Base-by-base conservation (phyloP, 805 yeast species). In the Barnettozyma sucrosica region DNA sequence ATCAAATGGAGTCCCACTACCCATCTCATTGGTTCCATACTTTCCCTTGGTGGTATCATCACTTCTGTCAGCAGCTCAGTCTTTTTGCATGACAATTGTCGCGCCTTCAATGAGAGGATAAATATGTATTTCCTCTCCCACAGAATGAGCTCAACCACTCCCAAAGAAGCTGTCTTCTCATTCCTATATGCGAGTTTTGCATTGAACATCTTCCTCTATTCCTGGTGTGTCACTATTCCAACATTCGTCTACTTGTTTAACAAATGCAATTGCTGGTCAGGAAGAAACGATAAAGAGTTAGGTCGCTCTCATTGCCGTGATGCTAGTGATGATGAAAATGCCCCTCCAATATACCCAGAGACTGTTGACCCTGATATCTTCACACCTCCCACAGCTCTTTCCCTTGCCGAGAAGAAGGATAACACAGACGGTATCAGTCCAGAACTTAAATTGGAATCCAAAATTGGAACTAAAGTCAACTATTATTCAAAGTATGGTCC, bases 111-210 rank as follows among this genome's bases (percentile, higher is more conserved):
- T 10, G 13, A 13, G 3, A 8, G 19, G 16, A 10, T 44, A 8
- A 26, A 26, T 14, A 18, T 7, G 18, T 9, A 5, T 20, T 23
- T 11, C 7, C 3, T 25, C 11, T 20, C 24, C 16, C 23, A 44
- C 19, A 18, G 36, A 24, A 13, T 44, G 39, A 42, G 23, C 24
- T 32, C 45, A 4, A 42, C 45, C 10, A 42, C 45, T 8, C 39
- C 39, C 19, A 42, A 32, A 9, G 39, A 42, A 20, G 23, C 32
- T 20, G 39, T 33, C 19, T 42, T 42, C 21, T 14, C 45, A 23
- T 23, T 42, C 23, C 28, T 42, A 24, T 32, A 30, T 16, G 38
- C 30, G 11, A 14, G 26, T 13, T 33, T 41, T 18, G 44, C 30
- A 11, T 36, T 41, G 7, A 14, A 33, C 20, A n/a, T 32, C 3